These are phyloP conservation scores for Glebionis coronaria DNA, from an alignment of 129 eudicot species.

Conservation along the genomic window DNA sequence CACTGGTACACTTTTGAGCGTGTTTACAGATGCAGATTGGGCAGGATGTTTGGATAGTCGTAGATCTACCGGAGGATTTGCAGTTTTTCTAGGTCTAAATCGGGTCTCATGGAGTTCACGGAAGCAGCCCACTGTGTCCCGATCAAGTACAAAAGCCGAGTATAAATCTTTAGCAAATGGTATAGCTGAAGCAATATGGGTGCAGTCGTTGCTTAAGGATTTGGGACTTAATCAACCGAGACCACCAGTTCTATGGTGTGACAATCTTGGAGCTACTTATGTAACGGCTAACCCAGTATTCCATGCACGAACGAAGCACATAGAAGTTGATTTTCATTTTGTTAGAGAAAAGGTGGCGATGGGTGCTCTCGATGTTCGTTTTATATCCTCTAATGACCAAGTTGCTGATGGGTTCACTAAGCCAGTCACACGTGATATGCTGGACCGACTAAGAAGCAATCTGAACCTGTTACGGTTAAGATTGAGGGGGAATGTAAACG, in stretches of 20 bases:
- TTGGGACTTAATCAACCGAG: neutral
- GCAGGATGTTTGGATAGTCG: neutral
- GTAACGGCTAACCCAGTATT: neutral
- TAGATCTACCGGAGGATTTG: neutral
- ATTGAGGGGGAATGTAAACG: no score
- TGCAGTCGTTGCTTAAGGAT: conserved; percentile 1
- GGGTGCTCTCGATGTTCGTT: conserved; percentile 4
- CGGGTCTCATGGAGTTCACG: conserved; percentile 1
- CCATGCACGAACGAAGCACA: neutral
- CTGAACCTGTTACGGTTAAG: no score
- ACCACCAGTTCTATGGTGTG: conserved; percentile 2
- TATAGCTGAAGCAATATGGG: conserved; percentile 1
- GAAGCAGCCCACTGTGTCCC: neutral
- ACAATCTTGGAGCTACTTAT: neutral
- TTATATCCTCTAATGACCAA: no score
- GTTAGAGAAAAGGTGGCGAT: neutral
- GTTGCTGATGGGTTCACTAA: no score
- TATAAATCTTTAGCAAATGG: conserved; percentile 5
- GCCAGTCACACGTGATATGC: no score
- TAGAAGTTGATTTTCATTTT: neutral
- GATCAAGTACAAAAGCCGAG: neutral
- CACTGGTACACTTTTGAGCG: neutral
- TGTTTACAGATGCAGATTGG: neutral
- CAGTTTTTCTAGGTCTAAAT: conserved; percentile 1
- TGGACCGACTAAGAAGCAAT: no score